A percentile compares a stretch with the other conserved stretches of the same genome.
Conservation (phyloP, 257 asterid species). For the Fraxinus cuspidata region DNA sequence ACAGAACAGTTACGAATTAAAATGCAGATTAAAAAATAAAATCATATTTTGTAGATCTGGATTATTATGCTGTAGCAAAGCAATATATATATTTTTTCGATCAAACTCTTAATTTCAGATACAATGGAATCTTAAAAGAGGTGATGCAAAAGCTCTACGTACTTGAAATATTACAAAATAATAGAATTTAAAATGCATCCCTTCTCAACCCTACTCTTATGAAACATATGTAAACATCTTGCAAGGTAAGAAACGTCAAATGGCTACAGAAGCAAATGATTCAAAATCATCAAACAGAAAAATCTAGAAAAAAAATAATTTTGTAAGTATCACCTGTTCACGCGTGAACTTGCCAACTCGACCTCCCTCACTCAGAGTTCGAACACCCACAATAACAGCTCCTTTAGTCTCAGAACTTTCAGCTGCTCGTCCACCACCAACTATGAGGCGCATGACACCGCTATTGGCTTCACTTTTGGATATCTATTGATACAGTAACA, state of each 20-base stretch:
- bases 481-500: conserved; percentile 46
- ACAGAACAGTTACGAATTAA: not conserved
- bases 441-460: conserved; percentile 99
- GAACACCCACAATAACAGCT: conserved; percentile 94
- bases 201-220: not conserved
- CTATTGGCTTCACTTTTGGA: conserved; percentile 85
- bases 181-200: not conserved
- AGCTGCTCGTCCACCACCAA: conserved; percentile 99
- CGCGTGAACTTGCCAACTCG: conserved; percentile 95
- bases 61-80: not conserved
- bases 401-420: conserved; percentile 82
- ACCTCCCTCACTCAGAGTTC: conserved; percentile 98
- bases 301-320: conserved; percentile 5
- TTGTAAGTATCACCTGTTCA: conserved; percentile 72
- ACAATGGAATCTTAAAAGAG: not conserved
- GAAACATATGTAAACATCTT: conserved; percentile 8
- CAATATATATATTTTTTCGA: not conserved
- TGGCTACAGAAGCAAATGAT: conserved; percentile 14
- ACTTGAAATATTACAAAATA: not conserved
- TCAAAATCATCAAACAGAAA: conserved; percentile 12
- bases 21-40: not conserved
- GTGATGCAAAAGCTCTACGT: not conserved
- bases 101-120: not conserved
- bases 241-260: conserved; percentile 9
- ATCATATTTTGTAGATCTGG: not conserved